Percentiles rank a stretch among this genome's conserved stretches.
Conservation (phyloP, 1,139 yeast species). For the Sugiyamaella sp. region DNA sequence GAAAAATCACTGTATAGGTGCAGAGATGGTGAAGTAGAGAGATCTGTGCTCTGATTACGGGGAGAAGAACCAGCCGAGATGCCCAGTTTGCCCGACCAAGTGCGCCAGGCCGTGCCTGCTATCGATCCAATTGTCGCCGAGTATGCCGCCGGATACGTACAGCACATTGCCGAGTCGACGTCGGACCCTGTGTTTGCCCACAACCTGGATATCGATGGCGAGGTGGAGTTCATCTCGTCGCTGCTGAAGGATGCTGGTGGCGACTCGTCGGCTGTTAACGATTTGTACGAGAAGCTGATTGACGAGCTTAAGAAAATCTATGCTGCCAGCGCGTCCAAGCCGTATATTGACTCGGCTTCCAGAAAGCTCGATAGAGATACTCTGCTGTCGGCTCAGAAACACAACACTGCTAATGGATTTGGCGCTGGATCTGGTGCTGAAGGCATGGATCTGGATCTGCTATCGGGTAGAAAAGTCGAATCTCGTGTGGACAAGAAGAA, state of each 20-base stretch:
- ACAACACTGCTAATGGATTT: slow-evolving; percentile 33
- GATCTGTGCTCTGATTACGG: not conserved
- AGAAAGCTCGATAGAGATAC: slow-evolving; percentile 57
- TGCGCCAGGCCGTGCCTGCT: slow-evolving; percentile 87
- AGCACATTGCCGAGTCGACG: slow-evolving; percentile 72
- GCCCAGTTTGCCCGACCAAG: slow-evolving; percentile 42
- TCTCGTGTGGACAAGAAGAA: slow-evolving; percentile 95
- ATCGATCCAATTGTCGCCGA: slow-evolving; percentile 90
- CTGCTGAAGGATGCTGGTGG: slow-evolving; percentile 85
- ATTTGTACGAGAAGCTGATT: slow-evolving; percentile 51
- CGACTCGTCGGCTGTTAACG: slow-evolving; percentile 52
- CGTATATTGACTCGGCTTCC: slow-evolving; percentile 72
- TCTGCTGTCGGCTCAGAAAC: slow-evolving; percentile 42
- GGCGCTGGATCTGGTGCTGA: slow-evolving; percentile 49
- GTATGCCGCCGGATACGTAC: slow-evolving; percentile 87
- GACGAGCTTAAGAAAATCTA: slow-evolving; percentile 59
- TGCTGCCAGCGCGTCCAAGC: slow-evolving; percentile 62
- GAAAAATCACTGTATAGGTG: slow-evolving; percentile 10
- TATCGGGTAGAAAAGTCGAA: slow-evolving; percentile 88
- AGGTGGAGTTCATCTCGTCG: slow-evolving; percentile 64
- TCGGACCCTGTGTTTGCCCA: slow-evolving; percentile 85
- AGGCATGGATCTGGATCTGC: slow-evolving; percentile 76
- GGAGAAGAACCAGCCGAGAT: slow-evolving; percentile 11
- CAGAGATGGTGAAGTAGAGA: no score
- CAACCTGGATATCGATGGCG: slow-evolving; percentile 60